phyloP scores from a whole-genome alignment of 2,329 filamentous ascomycete species.

The Achaetomium macrosporum region DNA sequence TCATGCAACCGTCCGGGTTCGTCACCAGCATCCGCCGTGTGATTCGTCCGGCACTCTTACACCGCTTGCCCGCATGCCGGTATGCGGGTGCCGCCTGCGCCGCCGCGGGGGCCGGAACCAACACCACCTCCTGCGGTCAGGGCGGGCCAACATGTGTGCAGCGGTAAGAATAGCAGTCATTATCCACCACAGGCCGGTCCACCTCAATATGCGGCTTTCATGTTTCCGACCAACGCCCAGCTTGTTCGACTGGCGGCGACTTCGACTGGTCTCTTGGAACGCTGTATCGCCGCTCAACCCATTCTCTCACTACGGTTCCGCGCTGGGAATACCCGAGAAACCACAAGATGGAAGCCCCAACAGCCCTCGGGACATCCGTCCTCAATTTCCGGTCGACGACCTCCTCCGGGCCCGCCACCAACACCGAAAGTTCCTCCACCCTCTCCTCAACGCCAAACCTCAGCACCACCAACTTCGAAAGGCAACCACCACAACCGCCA shows the following conservation, averaged over 20 bases:
- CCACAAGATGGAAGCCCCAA: not conserved
- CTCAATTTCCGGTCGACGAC: not conserved
- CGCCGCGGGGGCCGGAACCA: not conserved
- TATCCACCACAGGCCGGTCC: too few species aligned
- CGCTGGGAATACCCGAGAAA: too few species aligned
- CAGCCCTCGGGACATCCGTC: slow-evolving; percentile 6
- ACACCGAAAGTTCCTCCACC: too few species aligned
- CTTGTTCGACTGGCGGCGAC: too few species aligned
- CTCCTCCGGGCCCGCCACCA: too few species aligned
- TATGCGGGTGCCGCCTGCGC: slow-evolving; percentile 4
- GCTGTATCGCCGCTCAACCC: not conserved
- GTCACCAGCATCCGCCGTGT: not conserved
- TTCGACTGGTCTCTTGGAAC: too few species aligned
- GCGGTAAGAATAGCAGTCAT: not conserved
- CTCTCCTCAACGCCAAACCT: not conserved
- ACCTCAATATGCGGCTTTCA: too few species aligned
- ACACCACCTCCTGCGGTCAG: not conserved
- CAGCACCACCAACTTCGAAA: not conserved
- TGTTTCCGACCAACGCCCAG: too few species aligned
- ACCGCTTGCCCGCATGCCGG: not conserved
- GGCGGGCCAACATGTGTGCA: not conserved
- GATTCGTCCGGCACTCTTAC: not conserved
- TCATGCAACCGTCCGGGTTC: not conserved
- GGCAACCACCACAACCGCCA: not conserved
- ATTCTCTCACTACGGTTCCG: not conserved